These are phyloP conservation scores for Scutellaria barbata DNA, from an alignment of 257 asterid species.

Conservation along the genomic window DNA sequence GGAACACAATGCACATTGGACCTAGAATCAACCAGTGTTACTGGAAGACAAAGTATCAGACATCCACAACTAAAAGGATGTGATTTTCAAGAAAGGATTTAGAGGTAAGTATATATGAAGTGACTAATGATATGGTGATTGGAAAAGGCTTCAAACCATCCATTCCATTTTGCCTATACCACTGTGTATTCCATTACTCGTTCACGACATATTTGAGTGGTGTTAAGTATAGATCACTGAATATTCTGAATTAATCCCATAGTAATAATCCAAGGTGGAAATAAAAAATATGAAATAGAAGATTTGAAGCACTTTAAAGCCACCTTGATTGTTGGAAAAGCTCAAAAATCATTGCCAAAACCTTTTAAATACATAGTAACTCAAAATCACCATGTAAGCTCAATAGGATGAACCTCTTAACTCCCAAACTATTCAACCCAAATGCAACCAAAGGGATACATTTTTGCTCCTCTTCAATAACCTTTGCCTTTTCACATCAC, in stretches of 20 bases:
- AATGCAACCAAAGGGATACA: neutral
- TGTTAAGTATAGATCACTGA: neutral
- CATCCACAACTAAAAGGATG: conserved; percentile 4
- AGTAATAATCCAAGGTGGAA: neutral
- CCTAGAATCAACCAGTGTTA: conserved; percentile 4
- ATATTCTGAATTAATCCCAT: neutral
- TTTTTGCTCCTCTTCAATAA: neutral
- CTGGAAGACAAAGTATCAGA: neutral
- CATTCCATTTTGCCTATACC: neutral
- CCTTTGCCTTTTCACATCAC: conserved; percentile 5
- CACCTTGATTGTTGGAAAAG: neutral
- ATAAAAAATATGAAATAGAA: neutral
- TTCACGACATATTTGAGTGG: neutral
- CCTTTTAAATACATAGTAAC: neutral
- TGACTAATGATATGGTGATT: neutral
- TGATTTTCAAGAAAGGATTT: conserved; percentile 11
- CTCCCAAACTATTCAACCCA: conserved; percentile 6
- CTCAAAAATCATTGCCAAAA: neutral
- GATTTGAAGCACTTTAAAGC: neutral
- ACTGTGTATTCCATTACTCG: neutral
- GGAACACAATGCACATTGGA: neutral
- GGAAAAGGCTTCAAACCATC: neutral
- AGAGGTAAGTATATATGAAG: neutral
- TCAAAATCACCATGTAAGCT: conserved; percentile 18
- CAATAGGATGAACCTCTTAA: conserved; percentile 7